These are phyloP conservation scores for Candida jianshihensis DNA, from an alignment of 805 yeast species.

Conservation along the genomic window DNA sequence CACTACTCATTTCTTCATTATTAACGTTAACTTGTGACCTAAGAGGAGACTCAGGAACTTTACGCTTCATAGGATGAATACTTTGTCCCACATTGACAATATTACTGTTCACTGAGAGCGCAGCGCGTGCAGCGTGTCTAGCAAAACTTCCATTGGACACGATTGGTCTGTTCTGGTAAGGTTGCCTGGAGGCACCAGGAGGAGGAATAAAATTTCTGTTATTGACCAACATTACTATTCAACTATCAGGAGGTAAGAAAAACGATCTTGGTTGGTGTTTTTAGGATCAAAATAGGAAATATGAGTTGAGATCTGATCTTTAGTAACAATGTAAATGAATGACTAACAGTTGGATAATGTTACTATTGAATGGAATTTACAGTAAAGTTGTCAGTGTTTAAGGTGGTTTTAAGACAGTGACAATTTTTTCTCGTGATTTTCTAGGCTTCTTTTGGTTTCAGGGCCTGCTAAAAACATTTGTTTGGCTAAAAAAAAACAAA, in stretches of 20 bases:
- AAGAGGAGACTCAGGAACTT: not conserved
- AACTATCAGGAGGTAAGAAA: too few species aligned
- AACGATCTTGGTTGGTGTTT: too few species aligned
- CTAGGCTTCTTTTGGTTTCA: too few species aligned
- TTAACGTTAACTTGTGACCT: not conserved
- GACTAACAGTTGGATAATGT: constrained; percentile 3
- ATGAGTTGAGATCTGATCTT: too few species aligned
- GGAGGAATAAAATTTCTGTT: not conserved
- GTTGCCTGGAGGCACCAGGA: not conserved
- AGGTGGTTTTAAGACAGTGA: not conserved
- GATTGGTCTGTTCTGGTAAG: not conserved
- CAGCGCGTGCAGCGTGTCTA: constrained; percentile 20
- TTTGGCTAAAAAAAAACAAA: too few species aligned
- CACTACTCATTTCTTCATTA: constrained; percentile 7
- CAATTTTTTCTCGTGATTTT: too few species aligned
- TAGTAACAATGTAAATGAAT: constrained; percentile 1
- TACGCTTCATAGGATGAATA: not conserved
- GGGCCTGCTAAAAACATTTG: too few species aligned
- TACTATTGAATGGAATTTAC: too few species aligned
- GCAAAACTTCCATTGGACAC: constrained; percentile 15
- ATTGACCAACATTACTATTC: too few species aligned
- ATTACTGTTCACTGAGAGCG: constrained; percentile 15
- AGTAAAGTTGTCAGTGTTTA: not conserved
- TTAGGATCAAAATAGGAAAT: too few species aligned
- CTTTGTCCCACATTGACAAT: constrained; percentile 31